phyloP scores from a whole-genome alignment of 2,329 filamentous ascomycete species.

The Calonectria fujianensis region DNA sequence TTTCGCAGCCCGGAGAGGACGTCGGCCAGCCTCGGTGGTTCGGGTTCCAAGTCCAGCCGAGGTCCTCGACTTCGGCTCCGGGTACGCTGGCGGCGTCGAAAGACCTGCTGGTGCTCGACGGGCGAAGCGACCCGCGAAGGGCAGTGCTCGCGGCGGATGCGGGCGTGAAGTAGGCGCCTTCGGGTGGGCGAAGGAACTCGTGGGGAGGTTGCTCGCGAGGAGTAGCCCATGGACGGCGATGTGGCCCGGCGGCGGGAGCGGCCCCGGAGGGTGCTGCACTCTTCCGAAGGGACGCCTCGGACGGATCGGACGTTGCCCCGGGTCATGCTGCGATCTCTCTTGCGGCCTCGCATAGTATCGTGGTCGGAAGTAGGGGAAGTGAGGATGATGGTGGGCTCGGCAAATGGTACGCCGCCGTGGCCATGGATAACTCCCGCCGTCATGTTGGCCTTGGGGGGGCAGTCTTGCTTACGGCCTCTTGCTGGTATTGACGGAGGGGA shows the following conservation, averaged over 20 bases:
- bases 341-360: slow-evolving; percentile 62
- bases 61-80: slow-evolving; percentile 62
- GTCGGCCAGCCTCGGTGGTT: slow-evolving; percentile 54
- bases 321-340: slow-evolving; percentile 62
- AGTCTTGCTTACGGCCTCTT: slow-evolving; percentile 27
- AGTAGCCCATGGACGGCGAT: slow-evolving; percentile 57
- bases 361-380: slow-evolving; percentile 52
- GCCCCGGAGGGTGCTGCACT: slow-evolving; percentile 66
- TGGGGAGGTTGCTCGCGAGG: slow-evolving; percentile 60
- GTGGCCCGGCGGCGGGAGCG: slow-evolving; percentile 64
- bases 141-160: slow-evolving; percentile 67
- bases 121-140: slow-evolving; percentile 63
- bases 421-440: slow-evolving; percentile 49
- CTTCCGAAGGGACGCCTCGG: slow-evolving; percentile 58
- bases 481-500: slow-evolving; percentile 12
- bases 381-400: slow-evolving; percentile 50
- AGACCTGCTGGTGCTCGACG: slow-evolving; percentile 55
- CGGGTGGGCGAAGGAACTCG: slow-evolving; percentile 63
- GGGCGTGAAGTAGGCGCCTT: slow-evolving; percentile 64
- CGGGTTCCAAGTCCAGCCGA: slow-evolving; percentile 56
- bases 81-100: slow-evolving; percentile 61
- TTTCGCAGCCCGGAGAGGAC: slow-evolving; percentile 59
- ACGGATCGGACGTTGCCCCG: slow-evolving; percentile 57
- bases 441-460: slow-evolving; percentile 46
- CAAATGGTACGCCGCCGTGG: slow-evolving; percentile 49